phyloP scores from a whole-genome alignment of 2,329 filamentous ascomycete species.

The Alternaria alternata region DNA sequence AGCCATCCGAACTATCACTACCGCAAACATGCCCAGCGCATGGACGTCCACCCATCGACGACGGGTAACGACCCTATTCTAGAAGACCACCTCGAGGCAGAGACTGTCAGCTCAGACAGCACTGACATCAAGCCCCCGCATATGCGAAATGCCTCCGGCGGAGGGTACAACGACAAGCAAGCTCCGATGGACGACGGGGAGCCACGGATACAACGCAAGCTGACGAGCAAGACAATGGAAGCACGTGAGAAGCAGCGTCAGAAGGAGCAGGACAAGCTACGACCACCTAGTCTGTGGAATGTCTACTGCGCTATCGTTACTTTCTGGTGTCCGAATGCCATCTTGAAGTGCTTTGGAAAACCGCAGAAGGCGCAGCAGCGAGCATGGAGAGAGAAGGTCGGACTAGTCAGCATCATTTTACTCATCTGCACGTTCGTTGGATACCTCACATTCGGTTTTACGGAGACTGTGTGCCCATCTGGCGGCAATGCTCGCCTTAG shows the following conservation, averaged over 20 bases:
- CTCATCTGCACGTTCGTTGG: constrained; percentile 88
- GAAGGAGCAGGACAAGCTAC: constrained; percentile 69
- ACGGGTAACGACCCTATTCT: constrained; percentile 90
- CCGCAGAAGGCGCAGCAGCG: constrained; percentile 84
- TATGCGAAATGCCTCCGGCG: constrained; percentile 48
- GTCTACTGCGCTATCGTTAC: constrained; percentile 94
- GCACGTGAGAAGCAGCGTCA: constrained; percentile 68
- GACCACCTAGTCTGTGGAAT: constrained; percentile 90
- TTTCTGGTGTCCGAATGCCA: constrained; percentile 89
- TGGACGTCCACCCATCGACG: constrained; percentile 87
- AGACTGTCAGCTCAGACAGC: constrained; percentile 70
- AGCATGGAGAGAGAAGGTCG: constrained; percentile 98
- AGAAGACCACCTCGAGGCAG: constrained; percentile 68
- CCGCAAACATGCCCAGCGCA: constrained; percentile 90
- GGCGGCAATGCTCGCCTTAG: constrained; percentile 74
- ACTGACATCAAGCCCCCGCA: constrained; percentile 61
- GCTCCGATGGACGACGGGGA: constrained; percentile 42
- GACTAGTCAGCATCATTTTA: constrained; percentile 91
- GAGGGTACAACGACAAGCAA: constrained; percentile 51
- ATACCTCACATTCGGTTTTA: constrained; percentile 97
- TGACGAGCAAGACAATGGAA: constrained; percentile 66
- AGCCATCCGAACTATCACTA: constrained; percentile 97
- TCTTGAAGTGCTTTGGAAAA: constrained; percentile 86
- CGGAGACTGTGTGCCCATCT: constrained; percentile 79
- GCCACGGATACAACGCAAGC: constrained; percentile 62